Conservation (phyloP, 305 asterid genomes). For the Stenogyne calaminthoides region DNA sequence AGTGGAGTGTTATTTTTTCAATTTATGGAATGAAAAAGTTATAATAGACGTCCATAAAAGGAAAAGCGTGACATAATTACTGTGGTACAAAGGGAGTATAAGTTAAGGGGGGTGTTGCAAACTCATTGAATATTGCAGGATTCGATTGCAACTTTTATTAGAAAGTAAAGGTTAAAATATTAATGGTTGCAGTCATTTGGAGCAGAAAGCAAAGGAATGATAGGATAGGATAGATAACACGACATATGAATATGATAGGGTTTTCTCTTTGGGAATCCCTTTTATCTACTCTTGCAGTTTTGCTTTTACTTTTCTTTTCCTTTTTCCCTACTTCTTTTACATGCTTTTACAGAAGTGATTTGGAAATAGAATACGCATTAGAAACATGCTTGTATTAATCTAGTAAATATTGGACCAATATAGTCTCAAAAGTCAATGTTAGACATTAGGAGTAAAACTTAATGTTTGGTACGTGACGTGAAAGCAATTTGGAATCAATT, state of each 20-base stretch:
- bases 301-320: neutral
- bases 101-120: neutral
- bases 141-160: neutral
- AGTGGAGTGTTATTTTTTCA: no score
- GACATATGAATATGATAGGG: constrained; percentile 9
- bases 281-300: neutral
- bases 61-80: no score
- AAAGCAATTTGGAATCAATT: neutral
- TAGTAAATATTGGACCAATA: neutral
- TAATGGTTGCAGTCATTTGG: constrained; percentile 49
- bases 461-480: neutral
- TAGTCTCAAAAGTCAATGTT: neutral
- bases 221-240: constrained; percentile 14
- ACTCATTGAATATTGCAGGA: neutral
- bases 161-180: neutral
- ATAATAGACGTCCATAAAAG: no score
- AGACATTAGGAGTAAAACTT: neutral
- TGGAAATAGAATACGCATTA: neutral
- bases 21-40: no score
- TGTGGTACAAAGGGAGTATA: no score
- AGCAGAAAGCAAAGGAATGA: constrained; percentile 4
- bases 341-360: neutral
- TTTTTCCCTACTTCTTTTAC: neutral
- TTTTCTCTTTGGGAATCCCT: neutral
- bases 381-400: neutral